Base-by-base conservation (phyloP, 1,284 basidiomycete species). In the Sporisorium exsertum region DNA sequence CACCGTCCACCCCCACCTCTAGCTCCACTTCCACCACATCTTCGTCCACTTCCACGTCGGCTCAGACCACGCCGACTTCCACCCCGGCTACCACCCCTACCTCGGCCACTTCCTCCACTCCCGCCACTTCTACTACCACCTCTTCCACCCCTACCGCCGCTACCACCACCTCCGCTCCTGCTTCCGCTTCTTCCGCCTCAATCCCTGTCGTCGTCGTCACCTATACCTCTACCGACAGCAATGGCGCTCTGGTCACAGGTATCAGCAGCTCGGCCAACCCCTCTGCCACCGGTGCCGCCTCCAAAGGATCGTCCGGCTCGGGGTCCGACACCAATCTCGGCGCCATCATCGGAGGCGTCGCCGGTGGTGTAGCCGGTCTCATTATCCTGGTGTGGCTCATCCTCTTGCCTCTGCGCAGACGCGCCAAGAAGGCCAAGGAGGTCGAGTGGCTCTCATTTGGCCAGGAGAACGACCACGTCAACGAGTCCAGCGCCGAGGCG, bases 371-470 rank as follows among this genome's bases (percentile, higher is more conserved):
- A 2, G 75, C 73, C 12, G 77, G 77, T 56, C 59, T 80, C 33
- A 69, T 75, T 43, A 72, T 80, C 26, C 45, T 80, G 33, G 58
- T 76, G 32, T 78, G 76, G 75, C 63, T 80, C 16, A 76, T 80
- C 56, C 58, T 80, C 27, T 43, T 80, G n/a, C 76, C 78, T 2
- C 37, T 80, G 40, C 78, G 78, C 33, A 64, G 54, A 29, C 59
- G 76, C 10, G 69, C 70, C 24, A 74, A 65, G 52, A 74, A 77
- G 66, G 62, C 64, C 15, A 78, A 80, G 53, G 77, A 80, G 50
- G 78, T 80, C 35, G 78, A 80, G 43, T 80, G 78, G 78, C 65
- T 80, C 20, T 55, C 74, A 26, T 80, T 80, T 42, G 76, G 76
- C 12, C 65, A 74, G 56, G 78, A 80, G 55, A 80, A 79, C 43